Base-by-base conservation (phyloP, 176 grass and related monocot genomes). In the Aegilops bicornis region DNA sequence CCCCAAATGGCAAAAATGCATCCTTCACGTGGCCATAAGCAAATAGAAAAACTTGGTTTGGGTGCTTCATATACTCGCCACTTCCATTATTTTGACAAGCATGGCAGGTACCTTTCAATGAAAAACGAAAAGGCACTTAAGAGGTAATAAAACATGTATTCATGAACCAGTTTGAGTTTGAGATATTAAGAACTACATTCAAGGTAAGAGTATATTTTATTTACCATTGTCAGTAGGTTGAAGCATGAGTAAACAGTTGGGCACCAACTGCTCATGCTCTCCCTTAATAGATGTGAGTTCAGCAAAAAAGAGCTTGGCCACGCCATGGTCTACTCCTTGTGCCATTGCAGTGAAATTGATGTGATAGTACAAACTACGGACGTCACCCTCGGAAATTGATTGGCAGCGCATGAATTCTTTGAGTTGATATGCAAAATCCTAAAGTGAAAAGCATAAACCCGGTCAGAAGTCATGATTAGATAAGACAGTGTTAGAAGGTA, bases 71-170 rank as follows among this genome's bases (percentile, higher is more conserved):
- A 45, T 27, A 36, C 36, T 72, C 71, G 8, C n/a, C 71, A 8
- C 71, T 47, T 74, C 39, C 71, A 27, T 74, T 74, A 74, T 74
- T 74, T 27, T 74, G 4, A 47, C 71, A 74, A 74, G 19, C 69
- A 73, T 73, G 37, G 36, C 69, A 73, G 69, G 69, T 42, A 40
- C 69, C 37, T 73, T 73, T 5, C 40, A 42, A 42, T 42, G 40
- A 42, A 42, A 42, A 42, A 42, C 10, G 40, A 42, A 42, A 42
- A 3, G 40, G 11, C 40, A 11, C 11, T 42, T 42, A 42, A 42
- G 10, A 42, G 40, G 40, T 42, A 42, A 42, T 3, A 42, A 42
- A 10, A 42, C 40, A 2, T 42, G 45, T 72, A 11, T 43, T 0
- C 22, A 73, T 24, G 39, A 73, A 73, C 37, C 11, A 24, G 37